Evolutionary conservation across 495 filamentous ascomycete species (phyloP).

Genomic region (Penicillium canescens): DNA sequence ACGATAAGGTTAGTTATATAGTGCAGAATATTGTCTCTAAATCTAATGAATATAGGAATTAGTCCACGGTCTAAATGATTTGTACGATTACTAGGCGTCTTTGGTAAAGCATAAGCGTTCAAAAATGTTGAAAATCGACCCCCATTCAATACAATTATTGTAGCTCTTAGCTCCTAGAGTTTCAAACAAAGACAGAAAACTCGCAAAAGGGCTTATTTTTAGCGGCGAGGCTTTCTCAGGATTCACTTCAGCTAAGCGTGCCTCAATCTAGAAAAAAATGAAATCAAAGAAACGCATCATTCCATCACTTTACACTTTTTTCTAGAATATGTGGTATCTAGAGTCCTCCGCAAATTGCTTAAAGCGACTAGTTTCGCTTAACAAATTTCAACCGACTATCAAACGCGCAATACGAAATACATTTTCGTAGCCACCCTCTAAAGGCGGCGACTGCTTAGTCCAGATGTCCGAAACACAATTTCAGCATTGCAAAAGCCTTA

Average conservation of each 20-base stretch:
- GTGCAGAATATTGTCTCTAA: no score
- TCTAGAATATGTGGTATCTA: constrained; percentile 33
- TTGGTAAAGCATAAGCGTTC: constrained; percentile 8
- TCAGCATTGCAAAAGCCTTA: no score
- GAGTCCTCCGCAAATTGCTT: constrained; percentile 26
- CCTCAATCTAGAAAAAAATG: constrained; percentile 21
- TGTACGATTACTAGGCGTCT: constrained; percentile 13
- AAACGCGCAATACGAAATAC: not conserved
- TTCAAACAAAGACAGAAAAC: constrained; percentile 6
- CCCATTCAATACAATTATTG: constrained; percentile 14
- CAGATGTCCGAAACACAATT: no score
- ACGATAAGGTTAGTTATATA: constrained; percentile 1
- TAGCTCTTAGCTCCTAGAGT: constrained; percentile 16
- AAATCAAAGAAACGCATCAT: constrained; percentile 17
- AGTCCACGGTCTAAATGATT: no score
- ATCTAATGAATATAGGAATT: no score
- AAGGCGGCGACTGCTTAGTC: no score
- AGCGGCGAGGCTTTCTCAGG: constrained; percentile 26
- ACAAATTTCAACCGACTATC: constrained; percentile 17
- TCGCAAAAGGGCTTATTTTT: not conserved
- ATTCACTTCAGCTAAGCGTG: constrained; percentile 23
- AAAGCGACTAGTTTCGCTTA: constrained; percentile 22
- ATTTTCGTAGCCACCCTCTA: no score
- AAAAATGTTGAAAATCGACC: constrained; percentile 15
- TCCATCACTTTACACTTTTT: constrained; percentile 34